Percentiles rank a stretch among this genome's conserved stretches.
Conservation (phyloP, 2,329 filamentous ascomycete species). For the Colletotrichum theobromicola region DNA sequence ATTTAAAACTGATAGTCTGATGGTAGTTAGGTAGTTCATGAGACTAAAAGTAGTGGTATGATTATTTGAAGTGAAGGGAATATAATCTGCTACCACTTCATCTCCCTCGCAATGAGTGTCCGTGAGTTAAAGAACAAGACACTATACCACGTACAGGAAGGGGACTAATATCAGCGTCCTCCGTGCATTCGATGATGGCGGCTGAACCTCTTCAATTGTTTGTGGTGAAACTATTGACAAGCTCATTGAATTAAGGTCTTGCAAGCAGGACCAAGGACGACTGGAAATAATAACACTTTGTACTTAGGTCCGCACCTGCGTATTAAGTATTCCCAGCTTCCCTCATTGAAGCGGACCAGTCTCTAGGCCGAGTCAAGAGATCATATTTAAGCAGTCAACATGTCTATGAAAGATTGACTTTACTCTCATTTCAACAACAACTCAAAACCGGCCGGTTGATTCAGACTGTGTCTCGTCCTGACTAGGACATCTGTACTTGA, state of each 20-base stretch:
- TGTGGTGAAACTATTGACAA: not conserved
- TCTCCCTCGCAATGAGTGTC: not conserved
- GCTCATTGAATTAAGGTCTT: not conserved
- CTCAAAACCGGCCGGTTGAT: not conserved
- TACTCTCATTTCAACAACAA: not conserved
- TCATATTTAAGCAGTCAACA: not conserved
- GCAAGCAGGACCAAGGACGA: not conserved
- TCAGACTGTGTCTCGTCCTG: not conserved
- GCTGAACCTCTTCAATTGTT: not conserved
- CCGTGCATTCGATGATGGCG: not conserved
- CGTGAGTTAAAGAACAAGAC: not conserved
- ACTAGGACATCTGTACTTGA: not conserved
- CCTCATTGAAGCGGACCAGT: not conserved
- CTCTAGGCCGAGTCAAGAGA: not conserved
- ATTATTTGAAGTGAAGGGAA: not conserved
- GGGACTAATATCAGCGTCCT: not conserved
- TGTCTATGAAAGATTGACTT: not conserved
- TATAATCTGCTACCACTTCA: not conserved
- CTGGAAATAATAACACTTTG: rapidly evolving
- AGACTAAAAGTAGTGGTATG: not conserved
- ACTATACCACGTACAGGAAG: too few relatives aligned
- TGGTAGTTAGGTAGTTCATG: not conserved
- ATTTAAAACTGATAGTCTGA: not conserved
- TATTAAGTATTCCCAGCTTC: not conserved
- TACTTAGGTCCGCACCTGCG: not conserved